A percentile compares a stretch with the other conserved stretches of the same genome.
Conservation (phyloP, 805 yeast genomes). For the Metschnikowia arizonensis region DNA sequence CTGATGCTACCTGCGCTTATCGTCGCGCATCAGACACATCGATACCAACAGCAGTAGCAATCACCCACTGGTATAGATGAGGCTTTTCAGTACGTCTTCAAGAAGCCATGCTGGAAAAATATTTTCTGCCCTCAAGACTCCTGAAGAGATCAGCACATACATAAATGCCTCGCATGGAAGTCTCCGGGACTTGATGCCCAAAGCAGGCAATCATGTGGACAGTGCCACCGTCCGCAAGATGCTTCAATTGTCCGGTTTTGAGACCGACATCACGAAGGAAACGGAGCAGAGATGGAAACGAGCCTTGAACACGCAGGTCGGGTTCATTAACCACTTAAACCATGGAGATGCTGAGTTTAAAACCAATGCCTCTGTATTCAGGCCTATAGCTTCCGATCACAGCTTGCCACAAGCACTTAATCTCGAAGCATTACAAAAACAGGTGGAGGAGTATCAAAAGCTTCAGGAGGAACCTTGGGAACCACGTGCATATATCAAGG, state of each 20-base stretch:
- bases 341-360: constrained; percentile 16
- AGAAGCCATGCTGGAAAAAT: constrained; percentile 3
- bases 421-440: constrained; percentile 14
- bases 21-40: constrained; percentile 1
- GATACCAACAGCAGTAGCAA: not conserved
- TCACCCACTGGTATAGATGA: constrained; percentile 2
- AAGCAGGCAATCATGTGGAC: constrained; percentile 16
- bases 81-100: constrained; percentile 5
- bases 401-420: constrained; percentile 22
- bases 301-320: constrained; percentile 45
- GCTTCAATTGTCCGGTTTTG: constrained; percentile 48
- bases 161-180: constrained; percentile 12
- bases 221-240: constrained; percentile 27
- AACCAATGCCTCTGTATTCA: constrained; percentile 21
- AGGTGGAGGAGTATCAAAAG: constrained; percentile 9
- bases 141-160: constrained; percentile 8
- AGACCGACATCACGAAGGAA: constrained; percentile 22
- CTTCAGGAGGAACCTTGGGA: constrained; percentile 2
- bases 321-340: constrained; percentile 43
- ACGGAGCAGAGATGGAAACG: constrained; percentile 28
- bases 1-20: not conserved
- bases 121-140: constrained; percentile 7
- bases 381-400: constrained; percentile 35
- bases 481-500: not conserved
- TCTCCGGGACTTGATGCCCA: constrained; percentile 16